phyloP scores from a whole-genome alignment of 257 asterid genomes.

The Galeopsis tetrahit region DNA sequence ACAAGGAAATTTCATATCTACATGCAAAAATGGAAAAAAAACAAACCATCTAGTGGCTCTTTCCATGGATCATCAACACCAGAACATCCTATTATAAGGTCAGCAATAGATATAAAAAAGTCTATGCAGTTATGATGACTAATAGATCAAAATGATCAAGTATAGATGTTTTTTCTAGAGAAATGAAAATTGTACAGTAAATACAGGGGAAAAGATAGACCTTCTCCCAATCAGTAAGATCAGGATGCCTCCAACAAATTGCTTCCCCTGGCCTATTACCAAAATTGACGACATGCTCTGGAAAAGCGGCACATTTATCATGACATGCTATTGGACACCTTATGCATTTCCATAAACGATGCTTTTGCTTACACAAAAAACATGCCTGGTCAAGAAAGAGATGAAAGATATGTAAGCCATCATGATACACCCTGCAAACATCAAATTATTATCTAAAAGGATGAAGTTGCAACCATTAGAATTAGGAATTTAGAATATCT shows the following conservation, averaged over 20 bases:
- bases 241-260: conserved; percentile 86
- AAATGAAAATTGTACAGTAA: background rate
- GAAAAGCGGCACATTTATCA: conserved; percentile 79
- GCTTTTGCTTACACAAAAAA: conserved; percentile 72
- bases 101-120: background rate
- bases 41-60: background rate
- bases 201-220: conserved; percentile 51
- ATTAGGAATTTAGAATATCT: conserved; percentile 25
- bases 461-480: conserved; percentile 7
- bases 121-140: background rate
- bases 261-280: conserved; percentile 70
- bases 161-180: conserved; percentile 1
- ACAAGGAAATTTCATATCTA: background rate
- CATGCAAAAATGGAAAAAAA: conserved; percentile 18
- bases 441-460: conserved; percentile 16
- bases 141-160: conserved; percentile 12
- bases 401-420: conserved; percentile 31
- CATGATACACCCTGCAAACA: conserved; percentile 24
- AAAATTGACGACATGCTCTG: conserved; percentile 62
- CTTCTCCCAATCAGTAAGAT: conserved; percentile 63
- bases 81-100: background rate
- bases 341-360: conserved; percentile 74
- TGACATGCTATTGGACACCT: conserved; percentile 79
- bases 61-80: background rate
- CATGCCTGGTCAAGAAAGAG: conserved; percentile 65